A percentile compares a stretch with the other conserved stretches of the same genome.
These are phyloP conservation scores for Alternaria brassicicola DNA, from an alignment of 2,329 filamentous ascomycete genomes.

Conservation along the genomic window DNA sequence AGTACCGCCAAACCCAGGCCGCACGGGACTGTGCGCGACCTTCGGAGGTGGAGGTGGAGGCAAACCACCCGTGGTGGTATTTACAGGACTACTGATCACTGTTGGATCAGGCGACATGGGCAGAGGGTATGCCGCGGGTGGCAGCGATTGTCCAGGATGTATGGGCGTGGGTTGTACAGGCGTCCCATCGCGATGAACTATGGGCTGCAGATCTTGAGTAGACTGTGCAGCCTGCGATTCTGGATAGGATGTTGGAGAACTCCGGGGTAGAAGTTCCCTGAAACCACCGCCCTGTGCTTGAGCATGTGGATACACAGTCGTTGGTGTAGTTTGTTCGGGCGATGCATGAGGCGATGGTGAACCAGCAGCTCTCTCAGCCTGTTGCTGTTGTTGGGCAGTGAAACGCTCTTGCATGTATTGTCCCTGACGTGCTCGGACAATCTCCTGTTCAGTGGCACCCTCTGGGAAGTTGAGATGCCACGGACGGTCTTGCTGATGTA, in stretches of 20 bases:
- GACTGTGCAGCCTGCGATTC: slow-evolving; percentile 19
- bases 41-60: slow-evolving; percentile 33
- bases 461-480: slow-evolving; percentile 46
- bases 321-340: slow-evolving; percentile 28
- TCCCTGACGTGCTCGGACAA: slow-evolving; percentile 44
- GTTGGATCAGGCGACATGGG: slow-evolving; percentile 33
- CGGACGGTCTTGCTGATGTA: slow-evolving; percentile 34
- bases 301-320: slow-evolving; percentile 13
- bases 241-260: slow-evolving; percentile 36
- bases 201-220: slow-evolving; percentile 13
- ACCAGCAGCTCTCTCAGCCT: slow-evolving; percentile 37
- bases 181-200: slow-evolving; percentile 16
- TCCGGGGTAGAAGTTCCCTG: slow-evolving; percentile 43
- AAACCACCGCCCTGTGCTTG: slow-evolving; percentile 37
- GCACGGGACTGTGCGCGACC: slow-evolving; percentile 32
- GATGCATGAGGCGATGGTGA: slow-evolving; percentile 41
- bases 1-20: slow-evolving; percentile 10
- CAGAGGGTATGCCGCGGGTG: slow-evolving; percentile 36
- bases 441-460: slow-evolving; percentile 46
- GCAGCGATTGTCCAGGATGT: slow-evolving; percentile 23
- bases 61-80: slow-evolving; percentile 25
- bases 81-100: slow-evolving; percentile 27
- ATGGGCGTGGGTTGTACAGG: slow-evolving; percentile 32
- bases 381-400: slow-evolving; percentile 39
- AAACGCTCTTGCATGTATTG: slow-evolving; percentile 46